phyloP scores from a whole-genome alignment of 2,329 filamentous ascomycete genomes.

The Ophiocordyceps sinensis region DNA sequence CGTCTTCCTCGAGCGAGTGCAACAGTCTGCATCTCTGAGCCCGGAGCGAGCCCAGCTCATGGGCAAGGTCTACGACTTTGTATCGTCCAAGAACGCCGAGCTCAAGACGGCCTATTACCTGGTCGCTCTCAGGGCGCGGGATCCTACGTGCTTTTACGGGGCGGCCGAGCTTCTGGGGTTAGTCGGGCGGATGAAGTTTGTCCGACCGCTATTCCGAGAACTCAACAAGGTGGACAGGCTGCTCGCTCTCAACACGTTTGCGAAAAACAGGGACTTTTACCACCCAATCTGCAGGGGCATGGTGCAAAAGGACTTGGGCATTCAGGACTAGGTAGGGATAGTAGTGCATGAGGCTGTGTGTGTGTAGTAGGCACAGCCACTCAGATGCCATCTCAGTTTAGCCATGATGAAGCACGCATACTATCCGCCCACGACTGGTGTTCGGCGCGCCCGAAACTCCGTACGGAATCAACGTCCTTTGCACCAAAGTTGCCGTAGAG shows the following conservation, averaged over 20 bases:
- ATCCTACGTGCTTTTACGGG: constrained; percentile 52
- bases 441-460: constrained; percentile 29
- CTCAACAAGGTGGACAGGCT: constrained; percentile 61
- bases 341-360: background rate
- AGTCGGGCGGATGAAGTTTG: constrained; percentile 95
- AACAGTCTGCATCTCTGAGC: constrained; percentile 47
- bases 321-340: constrained; percentile 7
- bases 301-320: constrained; percentile 69
- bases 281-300: constrained; percentile 82
- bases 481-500: constrained; percentile 43
- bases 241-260: constrained; percentile 69
- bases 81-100: constrained; percentile 71
- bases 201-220: constrained; percentile 67
- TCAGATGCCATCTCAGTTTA: background rate
- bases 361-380: background rate
- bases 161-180: constrained; percentile 61
- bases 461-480: constrained; percentile 31
- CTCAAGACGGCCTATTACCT: constrained; percentile 68
- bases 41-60: constrained; percentile 54
- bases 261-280: constrained; percentile 82
- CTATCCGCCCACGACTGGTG: constrained; percentile 32
- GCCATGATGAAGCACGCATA: constrained; percentile 13
- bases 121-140: constrained; percentile 62
- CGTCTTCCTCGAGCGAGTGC: constrained; percentile 74
- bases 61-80: constrained; percentile 60